Percentiles rank a stretch among this genome's conserved stretches.
Conservation (phyloP, 371 early-diverging fungal genomes). For the Rhizopus sp. region DNA sequence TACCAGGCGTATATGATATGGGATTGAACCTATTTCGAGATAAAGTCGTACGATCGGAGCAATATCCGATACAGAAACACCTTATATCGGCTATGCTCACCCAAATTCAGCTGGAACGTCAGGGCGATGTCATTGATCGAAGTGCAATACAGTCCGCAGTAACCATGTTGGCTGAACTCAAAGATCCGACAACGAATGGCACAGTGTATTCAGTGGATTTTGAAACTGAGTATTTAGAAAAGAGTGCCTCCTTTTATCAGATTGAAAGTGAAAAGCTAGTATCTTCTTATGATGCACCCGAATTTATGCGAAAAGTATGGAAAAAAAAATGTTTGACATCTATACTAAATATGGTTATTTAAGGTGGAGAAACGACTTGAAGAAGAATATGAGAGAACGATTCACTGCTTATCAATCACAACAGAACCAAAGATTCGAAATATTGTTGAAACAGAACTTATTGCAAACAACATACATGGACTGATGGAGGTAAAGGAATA, state of each 20-base stretch:
- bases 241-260: constrained; percentile 68
- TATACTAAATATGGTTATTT: neutral
- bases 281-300: constrained; percentile 67
- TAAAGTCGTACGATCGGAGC: constrained; percentile 67
- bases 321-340: neutral
- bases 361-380: constrained; percentile 70
- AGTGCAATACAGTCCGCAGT: constrained; percentile 71
- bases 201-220: constrained; percentile 80
- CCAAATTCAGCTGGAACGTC: constrained; percentile 78
- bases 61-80: constrained; percentile 62
- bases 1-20: constrained; percentile 79
- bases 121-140: constrained; percentile 78
- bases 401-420: constrained; percentile 57
- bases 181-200: constrained; percentile 49
- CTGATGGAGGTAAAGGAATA: constrained; percentile 70
- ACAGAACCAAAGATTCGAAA: constrained; percentile 72
- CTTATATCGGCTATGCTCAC: constrained; percentile 70
- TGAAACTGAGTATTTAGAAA: constrained; percentile 69
- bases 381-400: constrained; percentile 74
- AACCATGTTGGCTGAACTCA: constrained; percentile 75
- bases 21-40: constrained; percentile 87
- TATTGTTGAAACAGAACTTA: constrained; percentile 75
- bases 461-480: constrained; percentile 71
- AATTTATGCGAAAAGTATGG: constrained; percentile 76
- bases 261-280: constrained; percentile 70